Base-by-base conservation (phyloP, 345 rosid genomes). In the Moricandia arvensis region DNA sequence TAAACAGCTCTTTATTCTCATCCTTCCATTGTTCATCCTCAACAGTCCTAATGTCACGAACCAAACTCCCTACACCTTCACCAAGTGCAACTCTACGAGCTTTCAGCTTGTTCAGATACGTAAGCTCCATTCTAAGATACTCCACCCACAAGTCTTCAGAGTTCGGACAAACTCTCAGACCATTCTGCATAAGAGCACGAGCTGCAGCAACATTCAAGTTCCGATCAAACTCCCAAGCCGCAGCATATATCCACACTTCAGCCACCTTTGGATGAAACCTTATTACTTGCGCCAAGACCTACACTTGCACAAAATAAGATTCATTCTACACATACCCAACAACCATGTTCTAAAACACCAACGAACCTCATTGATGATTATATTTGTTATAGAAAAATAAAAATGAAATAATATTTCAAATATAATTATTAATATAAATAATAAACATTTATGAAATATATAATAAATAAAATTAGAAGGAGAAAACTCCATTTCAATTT, bases 141-240 rank as follows among this genome's bases (percentile, higher is more conserved):
- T 95, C 97, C 5, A 92, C 82, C 98, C 99, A 95, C 64, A 92
- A 85, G 30, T 95, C 97, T 71, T 92, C 91, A 1, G 99, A 89
- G 41, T 68, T 71, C 2, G 98, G 83, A 80, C 96, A 95, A 18
- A 84, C 80, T 75, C 99, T 85, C 82, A 95, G 80, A 18, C 97
- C 99, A 71, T 79, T 89, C 83, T 88, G 96, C 97, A 92, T 95
- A 13, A 92, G 85, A 66, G 91, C 96, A 72, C 97, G 95, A 70
- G 97, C 96, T 27, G 91, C 91, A 0, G 84, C 79, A 9, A 89
- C 97, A 72, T 92, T 92, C 60, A 90, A 81, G 73, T 92, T 90
- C 38, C 84, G 81, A 81, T 95, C 97, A 37, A 90, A 95, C 76
- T 95, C 96, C 97, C 99, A 95, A 51, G 93, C 96, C 8, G 97